phyloP scores from a whole-genome alignment of 2,329 filamentous ascomycete genomes.

The Elsinoe ampelina region DNA sequence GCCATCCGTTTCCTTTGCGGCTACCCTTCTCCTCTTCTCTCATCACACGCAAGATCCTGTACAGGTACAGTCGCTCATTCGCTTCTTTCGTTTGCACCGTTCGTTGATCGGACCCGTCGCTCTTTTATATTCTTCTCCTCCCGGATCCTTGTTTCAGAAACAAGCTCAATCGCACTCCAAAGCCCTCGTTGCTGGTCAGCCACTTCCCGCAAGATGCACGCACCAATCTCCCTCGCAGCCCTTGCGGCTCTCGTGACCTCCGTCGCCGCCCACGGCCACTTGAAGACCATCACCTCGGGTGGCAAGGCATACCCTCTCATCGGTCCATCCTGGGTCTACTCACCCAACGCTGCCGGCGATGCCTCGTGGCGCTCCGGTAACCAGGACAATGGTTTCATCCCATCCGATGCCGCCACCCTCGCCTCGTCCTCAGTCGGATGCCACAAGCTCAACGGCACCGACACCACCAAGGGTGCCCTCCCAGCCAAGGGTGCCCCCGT shows the following conservation, averaged over 20 bases:
- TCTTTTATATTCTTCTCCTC: slow-evolving; percentile 10
- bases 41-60: slow-evolving; percentile 8
- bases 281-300: slow-evolving; percentile 36
- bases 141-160: slow-evolving; percentile 7
- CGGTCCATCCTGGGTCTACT: slow-evolving; percentile 40
- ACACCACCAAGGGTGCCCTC: slow-evolving; percentile 12
- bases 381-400: slow-evolving; percentile 30
- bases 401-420: slow-evolving; percentile 22
- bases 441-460: slow-evolving; percentile 24
- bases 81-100: background rate
- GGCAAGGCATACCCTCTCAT: slow-evolving; percentile 38
- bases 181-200: slow-evolving; percentile 10
- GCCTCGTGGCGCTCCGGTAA: slow-evolving; percentile 31
- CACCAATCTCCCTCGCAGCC: slow-evolving; percentile 7
- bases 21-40: background rate
- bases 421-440: slow-evolving; percentile 26
- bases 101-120: slow-evolving; percentile 8
- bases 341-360: slow-evolving; percentile 37
- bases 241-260: slow-evolving; percentile 24
- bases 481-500: slow-evolving; percentile 25
- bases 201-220: slow-evolving; percentile 3
- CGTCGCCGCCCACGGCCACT: slow-evolving; percentile 37
- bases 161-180: slow-evolving; percentile 6
- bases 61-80: slow-evolving; percentile 9
- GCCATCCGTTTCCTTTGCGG: slow-evolving; percentile 3